Percentiles rank a stretch among this genome's conserved stretches.
Evolutionary conservation across 2,329 filamentous ascomycete genomes (phyloP).

Genomic region (Fusarium gaditjirri): DNA sequence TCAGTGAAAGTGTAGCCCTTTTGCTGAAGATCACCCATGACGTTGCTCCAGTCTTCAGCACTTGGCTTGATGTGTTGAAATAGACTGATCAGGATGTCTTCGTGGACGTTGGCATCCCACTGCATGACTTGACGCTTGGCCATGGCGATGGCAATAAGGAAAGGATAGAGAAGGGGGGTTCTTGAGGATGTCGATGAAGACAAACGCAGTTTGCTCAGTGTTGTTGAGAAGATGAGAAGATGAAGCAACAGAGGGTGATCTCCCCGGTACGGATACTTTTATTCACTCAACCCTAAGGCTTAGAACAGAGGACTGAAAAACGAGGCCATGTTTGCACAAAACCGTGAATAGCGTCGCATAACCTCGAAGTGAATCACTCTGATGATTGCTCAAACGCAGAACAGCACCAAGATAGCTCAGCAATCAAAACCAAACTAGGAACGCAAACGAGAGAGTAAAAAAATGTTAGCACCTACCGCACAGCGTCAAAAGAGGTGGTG

Average conservation of each 20-base stretch:
- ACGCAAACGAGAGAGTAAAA: neutral
- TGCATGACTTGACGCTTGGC: slow-evolving; percentile 47
- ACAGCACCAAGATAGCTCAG: neutral
- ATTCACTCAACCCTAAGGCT: neutral
- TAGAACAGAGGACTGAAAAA: neutral
- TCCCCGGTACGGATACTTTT: slow-evolving; percentile 3
- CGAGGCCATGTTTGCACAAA: neutral
- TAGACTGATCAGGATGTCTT: slow-evolving; percentile 57
- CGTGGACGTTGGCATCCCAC: slow-evolving; percentile 57
- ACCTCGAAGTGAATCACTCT: neutral
- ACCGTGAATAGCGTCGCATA: neutral
- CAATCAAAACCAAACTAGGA: neutral
- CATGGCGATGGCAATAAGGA: slow-evolving; percentile 33
- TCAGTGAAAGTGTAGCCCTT: slow-evolving; percentile 55
- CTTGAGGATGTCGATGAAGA: neutral
- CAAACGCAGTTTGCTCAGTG: neutral
- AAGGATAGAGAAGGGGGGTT: neutral
- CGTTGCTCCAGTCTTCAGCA: slow-evolving; percentile 47
- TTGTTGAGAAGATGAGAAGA: neutral
- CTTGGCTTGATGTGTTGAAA: slow-evolving; percentile 51
- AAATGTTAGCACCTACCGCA: slow-evolving; percentile 52
- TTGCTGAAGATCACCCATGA: slow-evolving; percentile 51
- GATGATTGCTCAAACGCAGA: slow-evolving; percentile 6
- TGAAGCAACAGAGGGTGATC: neutral
- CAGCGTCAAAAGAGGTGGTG: slow-evolving; percentile 56